Base-by-base conservation (phyloP, 2,329 filamentous ascomycete genomes). In the Fusarium lyarnte region DNA sequence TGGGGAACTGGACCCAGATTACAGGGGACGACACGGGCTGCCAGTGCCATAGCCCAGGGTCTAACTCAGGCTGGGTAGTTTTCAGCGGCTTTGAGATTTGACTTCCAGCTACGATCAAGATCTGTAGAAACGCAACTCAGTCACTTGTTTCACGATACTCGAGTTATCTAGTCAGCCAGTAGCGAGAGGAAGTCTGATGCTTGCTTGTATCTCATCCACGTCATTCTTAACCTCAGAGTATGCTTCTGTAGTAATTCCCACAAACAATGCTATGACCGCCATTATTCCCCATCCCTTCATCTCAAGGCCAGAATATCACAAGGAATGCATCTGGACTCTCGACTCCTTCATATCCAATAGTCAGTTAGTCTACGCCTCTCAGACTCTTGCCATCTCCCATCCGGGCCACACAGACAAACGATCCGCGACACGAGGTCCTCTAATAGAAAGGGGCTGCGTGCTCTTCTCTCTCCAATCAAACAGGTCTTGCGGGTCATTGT, bases 391-490 rank as follows among this genome's bases (percentile, higher is more conserved):
- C 42, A 49, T 62, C 29, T 38, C 31, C 35, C 27, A 47, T 63
- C 64, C 60, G 70, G 57, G 54, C 70, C 66, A 73, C 63, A 66
- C 72, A 64, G 59, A 60, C 63, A 59, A 65, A 67, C 62, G 74
- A 77, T 75, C 68, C 74, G 65, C 62, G 68, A 74, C 74, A 77
- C 75, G 75, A 77, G 70, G 67, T 63, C 75, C 62, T 67, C 67
- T 41, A 53, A 60, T 35, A 52, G 74, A 69, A 75, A 77, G 73
- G 74, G 74, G 65, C 58, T 46, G 36, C 39, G 25, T 19, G 38
- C 33, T 66, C 70, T 41, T 39, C 21, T 17, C 13, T 46, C 43
- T 66, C 72, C 75, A 77, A 77, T 75, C 66, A 72, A 55, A 49
- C 41, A 33, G 45, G 35, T 35, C 35, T 53, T 33, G 69, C 71